Percentiles rank a stretch among this genome's conserved stretches.
phyloP scores from a whole-genome alignment of 108 stramenopile genomes.

The Aurantiochytrium sp. region DNA sequence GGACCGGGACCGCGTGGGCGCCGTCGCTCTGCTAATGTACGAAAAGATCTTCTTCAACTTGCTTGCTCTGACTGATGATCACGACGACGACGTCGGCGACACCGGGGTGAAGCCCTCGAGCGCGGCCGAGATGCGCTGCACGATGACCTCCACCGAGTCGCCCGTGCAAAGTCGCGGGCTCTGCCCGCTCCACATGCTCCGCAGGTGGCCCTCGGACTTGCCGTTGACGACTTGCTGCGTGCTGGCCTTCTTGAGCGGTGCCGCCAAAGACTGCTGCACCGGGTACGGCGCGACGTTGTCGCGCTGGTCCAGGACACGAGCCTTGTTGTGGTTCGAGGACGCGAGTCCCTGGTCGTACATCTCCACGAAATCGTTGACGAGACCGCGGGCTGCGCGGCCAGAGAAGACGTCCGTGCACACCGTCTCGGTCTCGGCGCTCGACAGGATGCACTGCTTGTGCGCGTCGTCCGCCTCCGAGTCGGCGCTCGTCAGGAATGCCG shows the following conservation, averaged over 20 bases:
- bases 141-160: not conserved
- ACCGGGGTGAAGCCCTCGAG: not conserved
- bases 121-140: not conserved
- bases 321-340: not conserved
- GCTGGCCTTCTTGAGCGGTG: not conserved
- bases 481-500: conserved; percentile 28
- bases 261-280: not conserved
- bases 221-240: not conserved
- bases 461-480: not conserved
- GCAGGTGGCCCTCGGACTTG: not conserved
- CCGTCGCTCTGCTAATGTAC: too few relatives aligned
- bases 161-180: not conserved
- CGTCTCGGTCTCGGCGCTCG: not conserved
- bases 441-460: conserved; percentile 3
- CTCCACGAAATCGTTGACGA: conserved; percentile 2
- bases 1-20: too few relatives aligned
- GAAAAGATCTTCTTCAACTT: too few relatives aligned
- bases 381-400: conserved; percentile 24
- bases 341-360: not conserved
- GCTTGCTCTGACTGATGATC: too few relatives aligned
- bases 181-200: conserved; percentile 2
- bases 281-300: conserved; percentile 20
- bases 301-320: not conserved
- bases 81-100: too few relatives aligned
- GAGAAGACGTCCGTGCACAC: conserved; percentile 30